These are phyloP conservation scores for Mycena chlorophos DNA, from an alignment of 768 basidiomycete genomes.

Conservation along the genomic window DNA sequence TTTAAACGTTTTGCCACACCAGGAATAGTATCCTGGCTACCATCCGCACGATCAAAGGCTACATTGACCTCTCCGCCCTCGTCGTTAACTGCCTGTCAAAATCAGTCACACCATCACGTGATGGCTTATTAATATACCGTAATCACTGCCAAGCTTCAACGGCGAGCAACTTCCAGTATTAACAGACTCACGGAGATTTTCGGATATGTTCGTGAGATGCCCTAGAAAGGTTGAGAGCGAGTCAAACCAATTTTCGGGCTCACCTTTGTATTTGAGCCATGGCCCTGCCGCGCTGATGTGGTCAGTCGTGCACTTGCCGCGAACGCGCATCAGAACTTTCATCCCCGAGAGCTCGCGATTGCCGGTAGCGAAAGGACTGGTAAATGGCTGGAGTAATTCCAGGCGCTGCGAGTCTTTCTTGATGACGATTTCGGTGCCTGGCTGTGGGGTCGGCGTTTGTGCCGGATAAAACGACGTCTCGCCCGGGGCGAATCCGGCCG, in stretches of 20 bases:
- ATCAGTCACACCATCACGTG: conserved; percentile 4
- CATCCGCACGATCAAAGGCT: conserved; percentile 74
- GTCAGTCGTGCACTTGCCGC: conserved; percentile 99
- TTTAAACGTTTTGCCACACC: conserved; percentile 88
- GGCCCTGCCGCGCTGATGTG: conserved; percentile 98
- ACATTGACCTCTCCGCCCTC: conserved; percentile 92
- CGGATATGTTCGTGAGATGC: conserved; percentile 93
- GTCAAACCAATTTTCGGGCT: neutral
- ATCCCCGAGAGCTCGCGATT: conserved; percentile 76
- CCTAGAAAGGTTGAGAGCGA: conserved; percentile 70
- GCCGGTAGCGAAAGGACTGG: conserved; percentile 63
- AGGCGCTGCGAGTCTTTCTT: conserved; percentile 77
- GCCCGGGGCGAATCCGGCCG: conserved; percentile 77
- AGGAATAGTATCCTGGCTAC: conserved; percentile 77
- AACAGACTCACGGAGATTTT: conserved; percentile 76
- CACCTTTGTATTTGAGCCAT: conserved; percentile 95
- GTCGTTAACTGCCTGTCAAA: conserved; percentile 82
- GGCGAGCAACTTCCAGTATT: neutral
- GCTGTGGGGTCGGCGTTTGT: conserved; percentile 70
- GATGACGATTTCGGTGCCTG: conserved; percentile 78
- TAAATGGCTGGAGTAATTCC: conserved; percentile 84
- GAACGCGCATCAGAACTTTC: conserved; percentile 84
- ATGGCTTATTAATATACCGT: conserved; percentile 50
- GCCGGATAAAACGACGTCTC: conserved; percentile 74
- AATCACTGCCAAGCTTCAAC: too few relatives aligned